Evolutionary conservation across 805 yeast genomes (phyloP).

Genomic region (Sugiyamaella mastotermitis): DNA sequence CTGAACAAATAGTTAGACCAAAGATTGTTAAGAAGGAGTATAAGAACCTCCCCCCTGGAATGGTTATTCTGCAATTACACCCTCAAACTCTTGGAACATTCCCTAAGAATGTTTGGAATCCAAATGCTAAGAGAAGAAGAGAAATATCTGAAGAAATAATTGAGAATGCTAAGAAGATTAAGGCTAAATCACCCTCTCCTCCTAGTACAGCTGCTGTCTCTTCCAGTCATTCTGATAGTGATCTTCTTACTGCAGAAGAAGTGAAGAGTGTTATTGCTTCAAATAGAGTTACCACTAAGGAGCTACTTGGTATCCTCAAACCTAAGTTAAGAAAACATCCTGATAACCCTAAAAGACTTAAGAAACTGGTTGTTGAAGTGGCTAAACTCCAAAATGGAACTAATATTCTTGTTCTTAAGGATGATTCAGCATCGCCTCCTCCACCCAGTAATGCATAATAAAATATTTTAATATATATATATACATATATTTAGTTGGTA

Average conservation of each 20-base stretch:
- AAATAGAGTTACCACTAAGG: constrained; percentile 47
- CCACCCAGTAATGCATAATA: background rate
- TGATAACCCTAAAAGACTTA: constrained; percentile 57
- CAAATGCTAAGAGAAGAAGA: constrained; percentile 41
- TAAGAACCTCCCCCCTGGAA: constrained; percentile 43
- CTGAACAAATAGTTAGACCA: background rate
- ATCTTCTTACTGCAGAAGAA: constrained; percentile 62
- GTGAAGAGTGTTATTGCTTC: constrained; percentile 55
- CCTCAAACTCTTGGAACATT: constrained; percentile 54
- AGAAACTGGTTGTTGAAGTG: constrained; percentile 49
- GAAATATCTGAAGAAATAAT: constrained; percentile 11
- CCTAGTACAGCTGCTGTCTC: constrained; percentile 8
- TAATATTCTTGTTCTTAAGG: constrained; percentile 19
- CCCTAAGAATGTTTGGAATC: constrained; percentile 84
- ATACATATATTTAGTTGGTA: too few species aligned
- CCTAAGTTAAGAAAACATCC: constrained; percentile 57
- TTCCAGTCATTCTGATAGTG: constrained; percentile 13
- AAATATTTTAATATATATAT: background rate
- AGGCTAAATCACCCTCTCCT: constrained; percentile 17
- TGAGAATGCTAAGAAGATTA: constrained; percentile 28
- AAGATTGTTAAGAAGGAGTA: constrained; percentile 30
- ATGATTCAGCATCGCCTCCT: background rate
- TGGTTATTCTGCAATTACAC: constrained; percentile 60
- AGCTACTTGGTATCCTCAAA: constrained; percentile 54
- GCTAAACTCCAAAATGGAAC: constrained; percentile 48